phyloP scores from a whole-genome alignment of 2,329 filamentous ascomycete genomes.

The Davidsoniella neocaledoniae region DNA sequence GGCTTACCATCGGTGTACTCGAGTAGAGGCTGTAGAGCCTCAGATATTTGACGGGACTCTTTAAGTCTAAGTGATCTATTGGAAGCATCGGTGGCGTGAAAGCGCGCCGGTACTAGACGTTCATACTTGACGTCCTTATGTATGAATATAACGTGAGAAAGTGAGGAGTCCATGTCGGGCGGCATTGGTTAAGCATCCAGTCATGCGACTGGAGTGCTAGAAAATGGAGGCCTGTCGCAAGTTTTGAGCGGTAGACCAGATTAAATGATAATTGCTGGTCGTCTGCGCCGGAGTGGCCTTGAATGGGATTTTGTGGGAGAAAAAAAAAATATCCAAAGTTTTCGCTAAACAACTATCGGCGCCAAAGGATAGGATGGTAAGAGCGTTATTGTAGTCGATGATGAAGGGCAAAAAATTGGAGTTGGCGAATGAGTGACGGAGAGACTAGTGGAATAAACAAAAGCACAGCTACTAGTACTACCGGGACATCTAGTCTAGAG shows the following conservation, averaged over 20 bases:
- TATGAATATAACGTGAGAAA: slow-evolving; percentile 44
- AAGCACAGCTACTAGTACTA: slow-evolving; percentile 1
- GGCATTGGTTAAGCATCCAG: slow-evolving; percentile 35
- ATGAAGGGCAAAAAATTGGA: background rate
- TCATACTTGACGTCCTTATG: slow-evolving; percentile 35
- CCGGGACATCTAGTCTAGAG: slow-evolving; percentile 9
- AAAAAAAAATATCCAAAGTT: background rate
- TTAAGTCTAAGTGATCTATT: slow-evolving; percentile 17
- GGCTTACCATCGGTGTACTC: slow-evolving; percentile 38
- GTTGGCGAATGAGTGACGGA: background rate
- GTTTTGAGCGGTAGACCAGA: slow-evolving; percentile 8
- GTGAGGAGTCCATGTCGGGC: slow-evolving; percentile 38
- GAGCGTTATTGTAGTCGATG: background rate
- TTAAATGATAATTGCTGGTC: slow-evolving; percentile 2
- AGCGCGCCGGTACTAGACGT: slow-evolving; percentile 23
- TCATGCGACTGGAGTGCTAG: slow-evolving; percentile 40
- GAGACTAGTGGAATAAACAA: background rate
- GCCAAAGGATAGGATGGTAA: background rate
- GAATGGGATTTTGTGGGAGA: background rate
- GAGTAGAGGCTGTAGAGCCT: slow-evolving; percentile 33
- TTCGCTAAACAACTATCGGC: background rate
- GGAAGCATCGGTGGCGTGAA: slow-evolving; percentile 15
- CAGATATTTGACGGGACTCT: slow-evolving; percentile 25
- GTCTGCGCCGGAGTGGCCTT: slow-evolving; percentile 6
- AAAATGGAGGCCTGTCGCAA: background rate